Evolutionary conservation across 805 yeast species (phyloP).

Genomic region (Spathaspora passalidarum): DNA sequence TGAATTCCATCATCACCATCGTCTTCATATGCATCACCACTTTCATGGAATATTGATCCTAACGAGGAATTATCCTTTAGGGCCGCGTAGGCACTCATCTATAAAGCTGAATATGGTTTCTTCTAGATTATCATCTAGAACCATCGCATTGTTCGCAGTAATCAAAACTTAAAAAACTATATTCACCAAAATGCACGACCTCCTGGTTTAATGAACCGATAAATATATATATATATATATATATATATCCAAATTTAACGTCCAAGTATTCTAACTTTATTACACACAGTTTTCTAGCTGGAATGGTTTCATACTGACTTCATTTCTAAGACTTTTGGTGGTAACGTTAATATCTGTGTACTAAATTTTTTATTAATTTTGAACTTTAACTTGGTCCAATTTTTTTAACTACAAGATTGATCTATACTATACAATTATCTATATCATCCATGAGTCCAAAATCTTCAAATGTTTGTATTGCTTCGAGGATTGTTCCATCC

Average conservation of each 20-base stretch:
- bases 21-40: constrained; percentile 7
- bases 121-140: neutral
- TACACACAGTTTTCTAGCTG: too few species aligned
- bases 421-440: neutral
- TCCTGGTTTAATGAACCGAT: too few species aligned
- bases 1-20: constrained; percentile 15
- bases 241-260: too few species aligned
- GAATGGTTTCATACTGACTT: too few species aligned
- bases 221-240: too few species aligned
- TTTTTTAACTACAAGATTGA: neutral
- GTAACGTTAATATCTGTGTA: too few species aligned
- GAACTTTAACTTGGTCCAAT: too few species aligned
- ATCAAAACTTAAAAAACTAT: neutral
- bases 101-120: neutral
- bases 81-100: constrained; percentile 36
- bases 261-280: too few species aligned
- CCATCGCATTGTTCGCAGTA: constrained; percentile 1
- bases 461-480: constrained; percentile 30
- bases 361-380: too few species aligned
- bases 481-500: constrained; percentile 53
- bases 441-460: constrained; percentile 21
- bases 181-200: neutral
- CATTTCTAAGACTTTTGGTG: too few species aligned
- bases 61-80: constrained; percentile 16
- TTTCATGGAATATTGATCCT: constrained; percentile 11